These are phyloP conservation scores for Colletotrichum musicola DNA, from an alignment of 2,329 filamentous ascomycete species.

Conservation along the genomic window DNA sequence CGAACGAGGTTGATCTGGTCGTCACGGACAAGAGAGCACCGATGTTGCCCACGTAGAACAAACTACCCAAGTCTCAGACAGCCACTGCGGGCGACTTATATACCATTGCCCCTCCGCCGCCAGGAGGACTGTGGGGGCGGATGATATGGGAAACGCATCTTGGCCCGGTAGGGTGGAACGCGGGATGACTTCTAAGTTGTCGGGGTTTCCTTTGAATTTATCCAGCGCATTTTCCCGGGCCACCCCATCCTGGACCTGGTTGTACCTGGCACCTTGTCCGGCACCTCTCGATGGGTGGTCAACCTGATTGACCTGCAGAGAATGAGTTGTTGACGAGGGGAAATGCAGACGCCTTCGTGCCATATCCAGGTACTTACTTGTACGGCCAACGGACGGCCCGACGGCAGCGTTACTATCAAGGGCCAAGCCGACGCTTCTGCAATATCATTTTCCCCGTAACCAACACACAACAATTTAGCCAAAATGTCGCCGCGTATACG, in stretches of 20 bases:
- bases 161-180: constrained; percentile 36
- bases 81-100: constrained; percentile 7
- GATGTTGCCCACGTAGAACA: no score
- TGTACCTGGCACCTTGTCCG: not conserved
- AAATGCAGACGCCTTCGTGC: no score
- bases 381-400: no score
- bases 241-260: constrained; percentile 27
- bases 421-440: no score
- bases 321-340: not conserved
- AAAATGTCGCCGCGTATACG: not conserved
- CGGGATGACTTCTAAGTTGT: constrained; percentile 33
- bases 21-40: no score
- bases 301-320: not conserved
- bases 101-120: constrained; percentile 14
- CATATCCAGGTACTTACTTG: no score
- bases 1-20: no score
- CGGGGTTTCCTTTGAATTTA: constrained; percentile 38
- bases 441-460: no score
- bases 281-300: not conserved
- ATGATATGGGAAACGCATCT: constrained; percentile 14
- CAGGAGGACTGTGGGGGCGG: constrained; percentile 9
- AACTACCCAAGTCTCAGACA: not conserved
- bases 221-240: constrained; percentile 41
- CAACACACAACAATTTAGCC: constrained; percentile 4
- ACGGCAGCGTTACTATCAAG: no score